A percentile compares a stretch with the other conserved stretches of the same genome.
Evolutionary conservation across 2,329 filamentous ascomycete species (phyloP).

Genomic region (Ophiostoma australiae): DNA sequence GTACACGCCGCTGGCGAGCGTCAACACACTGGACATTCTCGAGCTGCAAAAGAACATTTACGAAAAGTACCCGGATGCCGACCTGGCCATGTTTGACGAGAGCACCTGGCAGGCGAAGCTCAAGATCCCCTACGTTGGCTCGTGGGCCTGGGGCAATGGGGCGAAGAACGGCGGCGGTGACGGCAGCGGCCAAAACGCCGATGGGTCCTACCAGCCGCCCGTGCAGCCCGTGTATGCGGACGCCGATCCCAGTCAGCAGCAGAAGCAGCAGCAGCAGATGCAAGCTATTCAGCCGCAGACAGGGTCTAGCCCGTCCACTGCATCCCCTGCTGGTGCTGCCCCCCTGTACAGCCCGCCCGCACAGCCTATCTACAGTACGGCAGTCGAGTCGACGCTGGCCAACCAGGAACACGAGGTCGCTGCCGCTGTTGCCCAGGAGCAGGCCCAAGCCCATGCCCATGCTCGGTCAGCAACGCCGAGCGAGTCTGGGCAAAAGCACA

Average conservation of each 20-base stretch:
- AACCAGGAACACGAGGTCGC: slow-evolving; percentile 21
- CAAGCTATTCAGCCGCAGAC: neutral
- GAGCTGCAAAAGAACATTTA: slow-evolving; percentile 27
- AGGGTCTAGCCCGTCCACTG: neutral
- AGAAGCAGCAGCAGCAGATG: neutral
- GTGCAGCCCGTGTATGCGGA: slow-evolving; percentile 14
- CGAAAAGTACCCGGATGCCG: slow-evolving; percentile 25
- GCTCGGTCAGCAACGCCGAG: neutral
- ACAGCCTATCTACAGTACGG: slow-evolving; percentile 17
- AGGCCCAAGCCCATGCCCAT: neutral
- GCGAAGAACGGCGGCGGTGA: neutral
- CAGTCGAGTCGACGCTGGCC: slow-evolving; percentile 16
- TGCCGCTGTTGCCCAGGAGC: slow-evolving; percentile 13
- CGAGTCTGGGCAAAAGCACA: neutral
- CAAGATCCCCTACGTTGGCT: slow-evolving; percentile 16
- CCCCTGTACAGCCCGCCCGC: neutral
- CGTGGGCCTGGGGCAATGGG: slow-evolving; percentile 16
- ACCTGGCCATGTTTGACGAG: slow-evolving; percentile 23
- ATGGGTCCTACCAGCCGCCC: slow-evolving; percentile 13
- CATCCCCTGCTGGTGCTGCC: neutral
- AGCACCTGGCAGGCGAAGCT: slow-evolving; percentile 21
- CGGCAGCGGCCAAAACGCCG: neutral
- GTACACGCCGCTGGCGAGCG: slow-evolving; percentile 24
- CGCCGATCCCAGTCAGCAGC: neutral
- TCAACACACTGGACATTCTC: slow-evolving; percentile 25